phyloP scores from a whole-genome alignment of 2,329 filamentous ascomycete genomes.

The Botrytis medusae region DNA sequence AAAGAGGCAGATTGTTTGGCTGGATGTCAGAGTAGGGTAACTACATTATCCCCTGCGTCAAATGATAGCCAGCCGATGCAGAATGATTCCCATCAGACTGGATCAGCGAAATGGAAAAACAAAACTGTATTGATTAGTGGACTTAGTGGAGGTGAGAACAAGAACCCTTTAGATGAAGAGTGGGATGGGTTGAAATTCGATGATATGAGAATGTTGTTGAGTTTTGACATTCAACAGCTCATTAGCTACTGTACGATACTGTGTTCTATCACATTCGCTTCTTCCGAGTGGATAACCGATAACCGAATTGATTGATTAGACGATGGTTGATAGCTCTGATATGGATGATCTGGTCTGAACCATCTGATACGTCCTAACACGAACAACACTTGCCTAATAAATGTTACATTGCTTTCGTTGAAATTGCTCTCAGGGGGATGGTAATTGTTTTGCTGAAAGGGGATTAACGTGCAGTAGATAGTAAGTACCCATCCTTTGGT shows the following conservation, averaged over 20 bases:
- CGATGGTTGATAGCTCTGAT: neutral
- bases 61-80: constrained; percentile 17
- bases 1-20: neutral
- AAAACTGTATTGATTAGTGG: neutral
- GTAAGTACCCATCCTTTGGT: neutral
- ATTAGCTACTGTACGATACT: neutral
- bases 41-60: constrained; percentile 11
- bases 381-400: neutral
- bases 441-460: neutral
- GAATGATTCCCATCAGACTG: constrained; percentile 17
- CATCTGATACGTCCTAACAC: neutral
- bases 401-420: neutral
- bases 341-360: neutral
- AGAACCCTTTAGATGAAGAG: neutral
- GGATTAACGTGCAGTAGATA: neutral
- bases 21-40: neutral
- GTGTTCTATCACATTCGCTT: constrained; percentile 9
- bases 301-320: constrained; percentile 2
- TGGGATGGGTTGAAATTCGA: constrained; percentile 7
- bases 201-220: constrained; percentile 2
- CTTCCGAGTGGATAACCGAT: neutral
- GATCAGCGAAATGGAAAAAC: neutral
- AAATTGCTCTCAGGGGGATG: neutral
- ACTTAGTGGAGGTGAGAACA: neutral
- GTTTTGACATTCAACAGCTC: neutral